These are phyloP conservation scores for Malus hybrid DNA, from an alignment of 331 rosid genomes.

Conservation along the genomic window DNA sequence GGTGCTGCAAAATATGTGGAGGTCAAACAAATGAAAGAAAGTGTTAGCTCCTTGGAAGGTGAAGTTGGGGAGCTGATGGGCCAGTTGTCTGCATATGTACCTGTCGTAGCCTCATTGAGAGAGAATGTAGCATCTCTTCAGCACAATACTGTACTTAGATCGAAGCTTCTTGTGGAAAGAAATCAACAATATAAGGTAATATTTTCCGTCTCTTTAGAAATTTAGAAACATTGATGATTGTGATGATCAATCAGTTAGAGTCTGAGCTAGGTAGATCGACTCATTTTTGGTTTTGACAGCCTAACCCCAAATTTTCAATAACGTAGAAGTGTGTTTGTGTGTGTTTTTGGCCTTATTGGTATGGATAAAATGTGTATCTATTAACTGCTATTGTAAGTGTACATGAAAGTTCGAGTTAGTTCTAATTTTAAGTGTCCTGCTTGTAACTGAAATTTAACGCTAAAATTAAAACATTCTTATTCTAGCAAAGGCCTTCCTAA, in stretches of 20 bases:
- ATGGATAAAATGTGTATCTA: not conserved
- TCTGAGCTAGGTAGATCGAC: not conserved
- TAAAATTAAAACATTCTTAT: not conserved
- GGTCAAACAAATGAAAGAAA: conserved; percentile 53
- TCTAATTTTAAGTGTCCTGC: not conserved
- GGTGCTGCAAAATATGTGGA: conserved; percentile 42
- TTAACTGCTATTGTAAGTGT: not conserved
- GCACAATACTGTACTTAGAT: conserved; percentile 44
- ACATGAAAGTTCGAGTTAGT: not conserved
- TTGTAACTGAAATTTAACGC: not conserved
- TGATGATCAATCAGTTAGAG: not conserved
- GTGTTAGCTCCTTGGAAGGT: conserved; percentile 43
- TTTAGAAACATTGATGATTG: not conserved
- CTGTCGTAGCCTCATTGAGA: conserved; percentile 58
- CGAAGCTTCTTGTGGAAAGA: conserved; percentile 24
- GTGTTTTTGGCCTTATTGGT: not conserved
- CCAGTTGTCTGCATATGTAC: conserved; percentile 61
- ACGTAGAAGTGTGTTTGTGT: not conserved
- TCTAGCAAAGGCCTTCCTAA: not conserved
- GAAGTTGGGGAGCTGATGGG: conserved; percentile 52
- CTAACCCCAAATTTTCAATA: not conserved
- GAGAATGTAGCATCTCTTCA: conserved; percentile 71
- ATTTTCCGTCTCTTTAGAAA: conserved; percentile 3
- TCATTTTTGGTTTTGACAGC: not conserved
- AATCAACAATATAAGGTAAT: conserved; percentile 46